Evolutionary conservation across 495 filamentous ascomycete genomes (phyloP), one percentile per base, ranked within the genome.

Genomic region (Rhizodiscina lignyota): DNA sequence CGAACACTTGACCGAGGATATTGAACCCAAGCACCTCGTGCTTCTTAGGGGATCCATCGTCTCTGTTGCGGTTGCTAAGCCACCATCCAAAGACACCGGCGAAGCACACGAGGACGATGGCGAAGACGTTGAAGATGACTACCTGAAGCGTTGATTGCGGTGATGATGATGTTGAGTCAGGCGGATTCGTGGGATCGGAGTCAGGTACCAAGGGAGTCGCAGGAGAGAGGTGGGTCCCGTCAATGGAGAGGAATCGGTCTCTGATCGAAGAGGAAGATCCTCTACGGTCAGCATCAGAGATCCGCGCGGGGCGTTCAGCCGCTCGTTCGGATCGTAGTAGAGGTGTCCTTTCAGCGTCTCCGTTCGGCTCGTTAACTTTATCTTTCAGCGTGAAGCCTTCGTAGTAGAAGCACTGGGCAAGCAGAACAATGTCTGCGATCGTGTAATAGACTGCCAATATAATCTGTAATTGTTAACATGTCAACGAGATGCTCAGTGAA

Each of bases 391-490:
- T 82, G 40, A 89, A 83, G 2, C 84, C 83, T 16, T 80, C 70
- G 52, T 97, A 97, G 55, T 87, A 96, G 55, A 96, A 87, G 46
- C 81, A 92, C 55, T 97, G 89, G 1, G 57, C 63, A 0, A 97
- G 60, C 0, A 97, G 64, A 2, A 94, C 82, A 17, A 94, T 67
- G 51, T 96, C 89, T 36, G 89, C 87, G 18, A 94, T 60, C 17
- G 87, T 93, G 54, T 97, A 94, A 53, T 97, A 97, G 1, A 94
- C 66, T 0, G 89, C 89, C 18, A 97, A 63, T 29, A 94, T 94
- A 32, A 82, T 73, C 61, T 66, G 38, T 18, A n/a, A n/a, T n/a
- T n/a, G n/a, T 28, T 16, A 30, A n/a, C 4, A 31, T n/a, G n/a
- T n/a, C n/a, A n/a, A n/a, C n/a, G n/a, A n/a, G n/a, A n/a, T n/a